Conservation (phyloP, 2,329 filamentous ascomycete genomes). For the Penicillium sp. region DNA sequence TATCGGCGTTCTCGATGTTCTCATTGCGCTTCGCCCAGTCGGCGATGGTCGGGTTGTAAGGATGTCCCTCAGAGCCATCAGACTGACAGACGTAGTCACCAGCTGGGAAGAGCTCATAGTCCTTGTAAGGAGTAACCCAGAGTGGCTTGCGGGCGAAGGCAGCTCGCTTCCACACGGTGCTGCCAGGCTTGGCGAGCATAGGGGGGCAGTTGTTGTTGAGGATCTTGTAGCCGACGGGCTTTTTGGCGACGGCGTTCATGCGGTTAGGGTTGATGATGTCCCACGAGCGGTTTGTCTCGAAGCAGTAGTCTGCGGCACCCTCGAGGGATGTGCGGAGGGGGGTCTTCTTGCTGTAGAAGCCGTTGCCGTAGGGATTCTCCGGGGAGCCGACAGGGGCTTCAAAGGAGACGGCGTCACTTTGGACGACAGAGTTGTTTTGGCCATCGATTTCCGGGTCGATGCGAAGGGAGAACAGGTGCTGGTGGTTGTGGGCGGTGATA, state of each 20-base stretch:
- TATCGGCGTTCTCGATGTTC: constrained; percentile 53
- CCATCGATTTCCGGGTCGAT: constrained; percentile 84
- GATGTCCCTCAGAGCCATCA: constrained; percentile 35
- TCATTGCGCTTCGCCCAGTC: constrained; percentile 46
- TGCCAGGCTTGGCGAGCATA: constrained; percentile 50
- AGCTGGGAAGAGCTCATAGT: constrained; percentile 59
- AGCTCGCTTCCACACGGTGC: constrained; percentile 56
- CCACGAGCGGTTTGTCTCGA: constrained; percentile 45
- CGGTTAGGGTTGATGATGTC: constrained; percentile 29
- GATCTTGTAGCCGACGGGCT: constrained; percentile 29
- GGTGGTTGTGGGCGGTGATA: constrained; percentile 90
- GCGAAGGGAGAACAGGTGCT: constrained; percentile 87
- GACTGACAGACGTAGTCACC: constrained; percentile 62
- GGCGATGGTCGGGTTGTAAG: constrained; percentile 46
- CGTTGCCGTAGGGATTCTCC: constrained; percentile 65
- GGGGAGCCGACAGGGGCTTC: constrained; percentile 62
- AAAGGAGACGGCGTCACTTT: constrained; percentile 22
- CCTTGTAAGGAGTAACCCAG: constrained; percentile 57
- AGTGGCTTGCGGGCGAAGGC: constrained; percentile 59
- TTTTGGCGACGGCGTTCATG: constrained; percentile 23
- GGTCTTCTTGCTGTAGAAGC: constrained; percentile 55
- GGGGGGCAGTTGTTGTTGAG: constrained; percentile 29
- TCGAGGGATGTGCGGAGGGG: constrained; percentile 43
- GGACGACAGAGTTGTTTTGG: constrained; percentile 72
- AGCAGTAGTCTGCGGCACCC: constrained; percentile 51